Evolutionary conservation across 805 yeast genomes (phyloP).

Genomic region (Lipomyces sp.): DNA sequence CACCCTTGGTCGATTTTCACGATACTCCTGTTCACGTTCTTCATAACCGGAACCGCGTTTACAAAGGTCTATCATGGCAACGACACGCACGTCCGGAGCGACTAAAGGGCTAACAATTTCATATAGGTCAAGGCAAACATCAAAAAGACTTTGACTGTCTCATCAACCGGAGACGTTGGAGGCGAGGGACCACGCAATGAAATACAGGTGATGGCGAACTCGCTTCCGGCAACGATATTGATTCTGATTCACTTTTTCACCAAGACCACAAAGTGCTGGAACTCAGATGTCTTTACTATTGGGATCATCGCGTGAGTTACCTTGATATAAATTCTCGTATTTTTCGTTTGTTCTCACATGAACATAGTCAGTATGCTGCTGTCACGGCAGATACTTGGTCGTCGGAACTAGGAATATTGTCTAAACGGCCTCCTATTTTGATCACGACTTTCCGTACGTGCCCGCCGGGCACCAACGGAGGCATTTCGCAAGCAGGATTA

Average conservation of each 20-base stretch:
- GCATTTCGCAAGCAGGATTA: conserved; percentile 49
- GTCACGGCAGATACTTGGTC: conserved; percentile 57
- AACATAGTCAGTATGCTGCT: conserved; percentile 49
- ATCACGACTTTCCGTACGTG: conserved; percentile 51
- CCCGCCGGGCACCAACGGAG: conserved; percentile 57
- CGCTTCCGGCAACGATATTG: conserved; percentile 48
- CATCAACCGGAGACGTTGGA: conserved; percentile 35
- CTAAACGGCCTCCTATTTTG: conserved; percentile 47
- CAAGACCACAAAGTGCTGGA: conserved; percentile 15
- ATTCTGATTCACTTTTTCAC: conserved; percentile 42
- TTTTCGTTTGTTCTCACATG: neutral
- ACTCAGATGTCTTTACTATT: conserved; percentile 34
- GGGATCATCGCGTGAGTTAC: conserved; percentile 41
- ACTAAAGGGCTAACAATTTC: neutral
- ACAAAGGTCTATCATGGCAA: conserved; percentile 43
- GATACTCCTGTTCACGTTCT: conserved; percentile 47
- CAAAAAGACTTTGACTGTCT: conserved; percentile 46
- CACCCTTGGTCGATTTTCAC: conserved; percentile 48
- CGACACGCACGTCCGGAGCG: neutral
- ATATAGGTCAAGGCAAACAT: conserved; percentile 45
- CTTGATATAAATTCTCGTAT: too few species aligned
- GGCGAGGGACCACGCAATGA: conserved; percentile 48
- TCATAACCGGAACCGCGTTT: conserved; percentile 48
- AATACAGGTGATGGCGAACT: conserved; percentile 52
- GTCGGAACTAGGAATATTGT: conserved; percentile 53